Evolutionary conservation across 73 alveolate species (phyloP).

Genomic region (Halteria grandinella): DNA sequence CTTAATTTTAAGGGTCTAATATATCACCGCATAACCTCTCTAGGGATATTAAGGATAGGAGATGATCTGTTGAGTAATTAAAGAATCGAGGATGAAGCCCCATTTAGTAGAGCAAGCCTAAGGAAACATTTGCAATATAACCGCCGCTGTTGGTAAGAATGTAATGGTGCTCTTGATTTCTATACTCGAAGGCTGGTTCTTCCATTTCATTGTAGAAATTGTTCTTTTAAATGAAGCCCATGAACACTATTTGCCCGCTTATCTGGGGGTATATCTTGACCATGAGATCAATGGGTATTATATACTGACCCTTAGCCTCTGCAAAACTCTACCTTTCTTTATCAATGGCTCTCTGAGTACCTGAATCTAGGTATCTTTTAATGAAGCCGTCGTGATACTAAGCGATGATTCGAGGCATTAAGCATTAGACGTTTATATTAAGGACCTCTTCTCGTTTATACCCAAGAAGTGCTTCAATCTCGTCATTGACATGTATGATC

Average conservation of each 20-base stretch:
- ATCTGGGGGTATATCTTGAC: constrained; percentile 43
- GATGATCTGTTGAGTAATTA: constrained; percentile 4
- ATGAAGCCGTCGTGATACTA: constrained; percentile 45
- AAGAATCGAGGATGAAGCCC: constrained; percentile 32
- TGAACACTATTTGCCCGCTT: constrained; percentile 1
- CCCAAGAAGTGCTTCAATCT: constrained; percentile 35
- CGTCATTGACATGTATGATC: constrained; percentile 41
- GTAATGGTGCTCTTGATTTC: constrained; percentile 4
- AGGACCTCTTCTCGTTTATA: constrained; percentile 26
- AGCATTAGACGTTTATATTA: constrained; percentile 5
- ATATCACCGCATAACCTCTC: constrained; percentile 31
- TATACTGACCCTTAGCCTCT: neutral
- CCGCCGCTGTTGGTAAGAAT: constrained; percentile 32
- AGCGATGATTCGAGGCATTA: constrained; percentile 41
- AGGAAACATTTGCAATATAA: constrained; percentile 21
- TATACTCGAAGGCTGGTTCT: constrained; percentile 9
- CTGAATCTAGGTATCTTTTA: constrained; percentile 50
- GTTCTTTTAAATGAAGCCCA: constrained; percentile 36
- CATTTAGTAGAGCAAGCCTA: constrained; percentile 1
- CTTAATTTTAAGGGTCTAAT: neutral
- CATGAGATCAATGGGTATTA: constrained; percentile 11
- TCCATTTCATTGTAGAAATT: constrained; percentile 10
- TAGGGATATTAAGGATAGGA: neutral
- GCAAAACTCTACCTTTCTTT: constrained; percentile 28
- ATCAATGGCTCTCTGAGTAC: constrained; percentile 40